A percentile compares a stretch with the other conserved stretches of the same genome.
phyloP scores from a whole-genome alignment of 1,284 basidiomycete genomes.

The Malassezia caprae region DNA sequence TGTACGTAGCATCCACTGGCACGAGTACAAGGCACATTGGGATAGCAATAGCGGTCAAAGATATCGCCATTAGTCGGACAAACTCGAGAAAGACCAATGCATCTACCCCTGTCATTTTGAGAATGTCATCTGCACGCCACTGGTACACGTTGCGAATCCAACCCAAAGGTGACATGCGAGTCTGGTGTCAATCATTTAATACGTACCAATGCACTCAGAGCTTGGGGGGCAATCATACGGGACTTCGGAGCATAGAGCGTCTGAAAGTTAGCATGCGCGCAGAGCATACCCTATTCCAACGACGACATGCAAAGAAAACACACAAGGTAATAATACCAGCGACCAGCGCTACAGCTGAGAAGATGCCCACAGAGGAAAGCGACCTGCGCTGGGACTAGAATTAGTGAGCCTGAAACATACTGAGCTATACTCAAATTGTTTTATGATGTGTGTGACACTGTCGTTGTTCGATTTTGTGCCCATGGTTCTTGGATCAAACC shows the following conservation, averaged over 20 bases:
- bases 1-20: slow-evolving; percentile 58
- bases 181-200: slow-evolving; percentile 45
- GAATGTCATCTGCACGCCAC: slow-evolving; percentile 10
- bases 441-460: neutral
- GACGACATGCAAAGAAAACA: slow-evolving; percentile 35
- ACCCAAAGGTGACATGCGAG: neutral
- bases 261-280: slow-evolving; percentile 44
- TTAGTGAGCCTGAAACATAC: slow-evolving; percentile 1
- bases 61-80: slow-evolving; percentile 64
- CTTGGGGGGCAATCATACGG: slow-evolving; percentile 55
- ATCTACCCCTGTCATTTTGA: slow-evolving; percentile 58
- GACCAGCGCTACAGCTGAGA: slow-evolving; percentile 26
- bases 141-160: neutral
- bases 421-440: neutral
- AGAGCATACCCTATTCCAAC: slow-evolving; percentile 28
- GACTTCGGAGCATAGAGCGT: slow-evolving; percentile 69
- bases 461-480: neutral
- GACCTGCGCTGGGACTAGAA: slow-evolving; percentile 1
- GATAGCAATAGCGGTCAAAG: slow-evolving; percentile 31
- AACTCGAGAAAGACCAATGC: slow-evolving; percentile 88
- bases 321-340: slow-evolving; percentile 30
- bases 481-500: neutral
- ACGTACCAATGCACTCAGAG: slow-evolving; percentile 55
- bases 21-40: slow-evolving; percentile 67
- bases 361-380: slow-evolving; percentile 14